Evolutionary conservation across 768 basidiomycete genomes (phyloP), one percentile per base, ranked within the genome.

Genomic region (Termitomyces sp.): DNA sequence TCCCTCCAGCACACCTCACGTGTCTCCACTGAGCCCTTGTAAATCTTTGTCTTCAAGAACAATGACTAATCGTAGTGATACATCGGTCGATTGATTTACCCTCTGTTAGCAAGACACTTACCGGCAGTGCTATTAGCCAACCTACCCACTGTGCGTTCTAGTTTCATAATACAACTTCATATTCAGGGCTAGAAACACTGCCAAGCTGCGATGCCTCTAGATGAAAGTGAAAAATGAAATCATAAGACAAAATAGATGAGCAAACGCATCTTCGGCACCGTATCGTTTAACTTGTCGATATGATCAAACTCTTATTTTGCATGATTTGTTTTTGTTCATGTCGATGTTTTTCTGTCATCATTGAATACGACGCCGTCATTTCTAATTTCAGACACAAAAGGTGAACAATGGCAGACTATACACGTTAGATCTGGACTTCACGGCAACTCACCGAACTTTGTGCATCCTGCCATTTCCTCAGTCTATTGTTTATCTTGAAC

Each of bases 1-100:
- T 0, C 96, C 96, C 74, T 97, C 93, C 61, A 98, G 73, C 45
- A 88, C 72, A 63, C 89, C 84, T 0, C 95, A 94, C 90, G 81
- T 25, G 83, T 75, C 60, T 98, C 96, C 31, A 25, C 20, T 25
- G 20, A 98, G 77, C 1, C 96, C 96, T 47, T 81, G 74, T 89
- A 98, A 0, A 83, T 85, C 50, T 94, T 83, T 15, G 77, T 76
- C 37, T 89, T 85, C 15, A 97, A 76, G 74, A 90, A 94, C 68
- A 25, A 85, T 79, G 47, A 83, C 92, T 86, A 51, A 51, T 15
- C 14, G 59, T 48, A 38, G 56, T 57, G 31, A 63, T 48, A n/a
- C 56, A 45, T 49, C 25, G 20, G 32, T 60, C 17, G 31, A 29
- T 12, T 45, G 20, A 37, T 38, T 25, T 6, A 9, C 20, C 12